These are phyloP conservation scores for Ophiocordyceps unilateralis DNA, from an alignment of 2,329 filamentous ascomycete genomes.

Conservation along the genomic window DNA sequence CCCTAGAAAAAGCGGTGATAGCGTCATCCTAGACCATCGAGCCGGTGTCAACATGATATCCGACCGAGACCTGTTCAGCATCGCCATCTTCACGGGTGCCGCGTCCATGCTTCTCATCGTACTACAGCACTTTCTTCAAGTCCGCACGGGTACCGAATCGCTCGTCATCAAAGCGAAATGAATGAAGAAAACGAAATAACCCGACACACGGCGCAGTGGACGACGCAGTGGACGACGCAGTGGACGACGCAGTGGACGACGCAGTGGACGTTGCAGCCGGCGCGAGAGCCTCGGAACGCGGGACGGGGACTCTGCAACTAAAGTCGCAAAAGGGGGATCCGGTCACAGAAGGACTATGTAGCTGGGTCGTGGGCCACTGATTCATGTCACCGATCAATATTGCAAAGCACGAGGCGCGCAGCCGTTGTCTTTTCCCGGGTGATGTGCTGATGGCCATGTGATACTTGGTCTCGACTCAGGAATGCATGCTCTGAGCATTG, in stretches of 20 bases:
- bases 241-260: too few relatives aligned
- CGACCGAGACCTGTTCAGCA: slow-evolving; percentile 75
- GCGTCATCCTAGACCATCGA: not conserved
- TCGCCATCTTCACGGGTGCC: slow-evolving; percentile 85
- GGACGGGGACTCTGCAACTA: not conserved
- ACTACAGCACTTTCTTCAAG: slow-evolving; percentile 88
- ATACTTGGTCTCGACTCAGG: too few relatives aligned
- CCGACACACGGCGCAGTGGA: not conserved
- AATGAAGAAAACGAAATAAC: not conserved
- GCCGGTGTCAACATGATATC: slow-evolving; percentile 61
- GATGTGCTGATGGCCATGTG: too few relatives aligned
- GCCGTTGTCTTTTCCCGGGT: too few relatives aligned
- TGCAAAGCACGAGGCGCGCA: not conserved
- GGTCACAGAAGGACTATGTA: not conserved
- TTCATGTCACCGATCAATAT: not conserved
- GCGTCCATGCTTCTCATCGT: slow-evolving; percentile 85
- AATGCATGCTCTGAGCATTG: too few relatives aligned
- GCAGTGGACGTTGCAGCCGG: too few relatives aligned
- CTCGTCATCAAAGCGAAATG: slow-evolving; percentile 1
- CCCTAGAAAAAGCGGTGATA: not conserved
- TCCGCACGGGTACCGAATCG: slow-evolving; percentile 43
- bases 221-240: too few relatives aligned
- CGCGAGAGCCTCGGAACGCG: not conserved
- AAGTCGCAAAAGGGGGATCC: not conserved
- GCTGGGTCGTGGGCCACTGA: not conserved